phyloP scores from a whole-genome alignment of 2,329 filamentous ascomycete species.

The Sporothrix euskadiensis region DNA sequence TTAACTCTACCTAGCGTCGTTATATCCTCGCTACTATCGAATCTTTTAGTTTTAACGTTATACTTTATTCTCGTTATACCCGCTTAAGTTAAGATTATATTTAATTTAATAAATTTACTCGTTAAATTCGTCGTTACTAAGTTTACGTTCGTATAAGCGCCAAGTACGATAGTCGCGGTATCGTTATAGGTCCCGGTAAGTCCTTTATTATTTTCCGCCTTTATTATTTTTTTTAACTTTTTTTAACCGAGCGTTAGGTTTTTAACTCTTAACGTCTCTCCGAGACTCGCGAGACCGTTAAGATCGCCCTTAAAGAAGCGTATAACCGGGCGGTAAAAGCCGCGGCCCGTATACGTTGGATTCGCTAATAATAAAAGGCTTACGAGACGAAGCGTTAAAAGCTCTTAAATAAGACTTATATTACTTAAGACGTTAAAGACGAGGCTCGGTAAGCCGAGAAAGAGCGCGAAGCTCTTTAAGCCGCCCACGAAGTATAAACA shows the following conservation, averaged over 20 bases:
- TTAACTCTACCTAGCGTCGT: too few relatives aligned
- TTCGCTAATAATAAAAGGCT: background rate
- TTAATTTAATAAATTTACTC: background rate
- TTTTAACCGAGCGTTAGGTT: background rate
- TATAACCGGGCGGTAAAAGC: too few relatives aligned
- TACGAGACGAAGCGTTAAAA: background rate
- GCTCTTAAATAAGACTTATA: background rate
- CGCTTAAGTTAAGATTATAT: background rate
- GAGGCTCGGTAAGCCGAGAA: too few relatives aligned
- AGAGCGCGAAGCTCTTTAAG: too few relatives aligned
- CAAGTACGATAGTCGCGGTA: background rate
- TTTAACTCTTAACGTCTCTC: background rate
- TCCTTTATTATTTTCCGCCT: background rate
- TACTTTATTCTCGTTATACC: too few relatives aligned
- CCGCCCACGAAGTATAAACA: too few relatives aligned
- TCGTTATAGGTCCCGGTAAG: background rate
- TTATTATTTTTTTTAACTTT: background rate
- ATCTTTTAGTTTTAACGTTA: too few relatives aligned
- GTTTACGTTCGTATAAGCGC: too few relatives aligned
- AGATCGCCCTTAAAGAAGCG: too few relatives aligned
- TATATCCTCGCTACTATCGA: background rate
- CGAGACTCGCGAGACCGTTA: background rate
- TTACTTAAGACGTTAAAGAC: background rate
- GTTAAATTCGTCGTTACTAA: background rate
- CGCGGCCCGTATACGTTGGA: background rate